Evolutionary conservation across 116 monocot genomes (phyloP).

Genomic region (Dioscorea cayenensis): DNA sequence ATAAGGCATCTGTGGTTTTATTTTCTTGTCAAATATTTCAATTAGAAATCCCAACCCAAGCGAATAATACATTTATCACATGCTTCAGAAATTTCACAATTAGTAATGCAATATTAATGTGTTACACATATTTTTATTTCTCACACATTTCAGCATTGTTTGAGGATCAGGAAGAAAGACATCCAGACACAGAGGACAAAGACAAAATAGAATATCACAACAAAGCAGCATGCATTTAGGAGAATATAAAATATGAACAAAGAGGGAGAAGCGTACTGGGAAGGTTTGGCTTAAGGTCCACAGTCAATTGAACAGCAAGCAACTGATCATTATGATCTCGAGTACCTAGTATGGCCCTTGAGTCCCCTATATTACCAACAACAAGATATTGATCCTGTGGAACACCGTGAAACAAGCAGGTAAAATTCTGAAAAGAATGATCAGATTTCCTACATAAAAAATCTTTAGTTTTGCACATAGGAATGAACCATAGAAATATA

Average conservation of each 20-base stretch:
- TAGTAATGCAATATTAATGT: no score
- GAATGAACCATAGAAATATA: neutral
- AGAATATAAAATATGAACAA: neutral
- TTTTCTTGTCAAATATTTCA: no score
- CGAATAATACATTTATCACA: no score
- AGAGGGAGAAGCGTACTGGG: conserved; percentile 47
- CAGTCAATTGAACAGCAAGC: conserved; percentile 70
- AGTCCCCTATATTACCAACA: conserved; percentile 85
- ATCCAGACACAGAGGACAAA: no score
- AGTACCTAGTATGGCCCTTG: conserved; percentile 80
- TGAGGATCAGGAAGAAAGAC: neutral
- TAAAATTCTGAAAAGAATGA: neutral
- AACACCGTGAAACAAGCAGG: conserved; percentile 1
- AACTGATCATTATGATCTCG: conserved; percentile 61
- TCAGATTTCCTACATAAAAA: neutral
- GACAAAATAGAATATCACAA: no score
- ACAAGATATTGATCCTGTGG: conserved; percentile 71
- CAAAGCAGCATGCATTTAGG: no score
- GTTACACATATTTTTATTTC: neutral
- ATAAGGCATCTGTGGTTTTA: no score
- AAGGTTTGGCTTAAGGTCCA: conserved; percentile 90
- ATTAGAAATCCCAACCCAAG: no score
- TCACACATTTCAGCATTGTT: neutral
- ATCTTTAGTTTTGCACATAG: no score
- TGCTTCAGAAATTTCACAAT: no score